phyloP scores from a whole-genome alignment of 352 stramenopile species.

The Phytopythium sindhum region DNA sequence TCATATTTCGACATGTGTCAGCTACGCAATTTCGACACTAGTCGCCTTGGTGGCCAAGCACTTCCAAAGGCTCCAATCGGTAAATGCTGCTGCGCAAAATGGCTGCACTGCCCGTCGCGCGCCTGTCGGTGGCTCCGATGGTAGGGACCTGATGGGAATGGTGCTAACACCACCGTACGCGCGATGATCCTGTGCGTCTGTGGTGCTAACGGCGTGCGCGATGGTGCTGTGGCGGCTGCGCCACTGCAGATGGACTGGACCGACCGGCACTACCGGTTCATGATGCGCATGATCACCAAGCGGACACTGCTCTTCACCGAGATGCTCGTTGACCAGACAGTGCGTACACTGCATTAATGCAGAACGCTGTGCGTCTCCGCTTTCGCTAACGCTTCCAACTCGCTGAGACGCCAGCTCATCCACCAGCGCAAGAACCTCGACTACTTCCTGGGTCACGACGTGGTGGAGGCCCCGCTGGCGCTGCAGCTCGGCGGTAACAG shows the following conservation, averaged over 20 bases:
- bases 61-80: background rate
- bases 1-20: too few relatives aligned
- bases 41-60: background rate
- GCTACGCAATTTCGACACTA: too few relatives aligned
- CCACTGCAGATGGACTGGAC: constrained; percentile 96
- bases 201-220: background rate
- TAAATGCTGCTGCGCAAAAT: constrained; percentile 26
- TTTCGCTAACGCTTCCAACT: background rate
- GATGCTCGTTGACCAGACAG: constrained; percentile 98
- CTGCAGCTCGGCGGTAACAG: constrained; percentile 94
- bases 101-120: constrained; percentile 36
- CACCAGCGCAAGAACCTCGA: constrained; percentile 85
- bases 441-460: constrained; percentile 87
- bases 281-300: constrained; percentile 93
- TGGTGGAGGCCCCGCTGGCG: constrained; percentile 85
- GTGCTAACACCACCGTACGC: background rate
- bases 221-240: background rate
- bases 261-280: constrained; percentile 93
- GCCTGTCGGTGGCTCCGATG: constrained; percentile 72
- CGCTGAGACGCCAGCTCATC: constrained; percentile 39
- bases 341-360: constrained; percentile 32
- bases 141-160: constrained; percentile 14
- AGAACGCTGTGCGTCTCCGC: too few relatives aligned
- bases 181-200: background rate
- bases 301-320: constrained; percentile 96